Conservation (phyloP, 768 basidiomycete species). For the Chalciporus piperatus region DNA sequence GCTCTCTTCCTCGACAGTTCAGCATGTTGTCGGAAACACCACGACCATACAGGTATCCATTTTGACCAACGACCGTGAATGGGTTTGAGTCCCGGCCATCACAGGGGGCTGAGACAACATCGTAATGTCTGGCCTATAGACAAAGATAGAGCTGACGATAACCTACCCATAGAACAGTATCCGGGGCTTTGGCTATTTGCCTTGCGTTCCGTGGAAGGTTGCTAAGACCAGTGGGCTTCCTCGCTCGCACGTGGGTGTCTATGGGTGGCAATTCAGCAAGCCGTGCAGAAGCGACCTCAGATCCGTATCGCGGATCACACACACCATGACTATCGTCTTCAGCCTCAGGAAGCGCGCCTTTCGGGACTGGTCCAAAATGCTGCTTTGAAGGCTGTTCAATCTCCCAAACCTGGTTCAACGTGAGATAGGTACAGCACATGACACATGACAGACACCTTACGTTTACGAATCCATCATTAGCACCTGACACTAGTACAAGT, state of each 20-base stretch:
- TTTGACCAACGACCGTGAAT: slow-evolving; percentile 74
- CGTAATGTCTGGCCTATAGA: slow-evolving; percentile 70
- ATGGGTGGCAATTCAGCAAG: background rate
- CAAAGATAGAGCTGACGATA: background rate
- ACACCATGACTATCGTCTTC: slow-evolving; percentile 25
- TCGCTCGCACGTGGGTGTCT: slow-evolving; percentile 77
- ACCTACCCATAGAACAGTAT: slow-evolving; percentile 87
- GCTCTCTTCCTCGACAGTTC: slow-evolving; percentile 68
- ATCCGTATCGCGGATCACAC: background rate
- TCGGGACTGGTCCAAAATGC: background rate
- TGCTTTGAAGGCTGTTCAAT: slow-evolving; percentile 30
- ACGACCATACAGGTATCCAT: slow-evolving; percentile 88
- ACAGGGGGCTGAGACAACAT: slow-evolving; percentile 79
- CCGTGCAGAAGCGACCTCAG: slow-evolving; percentile 37
- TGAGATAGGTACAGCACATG: background rate
- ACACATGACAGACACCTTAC: slow-evolving; percentile 37
- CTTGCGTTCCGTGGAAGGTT: slow-evolving; percentile 73
- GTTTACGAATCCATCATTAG: slow-evolving; percentile 83
- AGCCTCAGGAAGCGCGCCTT: slow-evolving; percentile 3
- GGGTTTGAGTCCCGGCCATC: slow-evolving; percentile 83
- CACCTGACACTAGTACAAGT: slow-evolving; percentile 66
- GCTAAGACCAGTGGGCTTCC: slow-evolving; percentile 88
- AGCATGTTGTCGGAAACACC: slow-evolving; percentile 91
- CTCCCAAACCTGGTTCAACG: slow-evolving; percentile 50
- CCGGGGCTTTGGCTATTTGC: slow-evolving; percentile 58